phyloP scores from a whole-genome alignment of 495 filamentous ascomycete genomes.

The Penicillium coprophilum region DNA sequence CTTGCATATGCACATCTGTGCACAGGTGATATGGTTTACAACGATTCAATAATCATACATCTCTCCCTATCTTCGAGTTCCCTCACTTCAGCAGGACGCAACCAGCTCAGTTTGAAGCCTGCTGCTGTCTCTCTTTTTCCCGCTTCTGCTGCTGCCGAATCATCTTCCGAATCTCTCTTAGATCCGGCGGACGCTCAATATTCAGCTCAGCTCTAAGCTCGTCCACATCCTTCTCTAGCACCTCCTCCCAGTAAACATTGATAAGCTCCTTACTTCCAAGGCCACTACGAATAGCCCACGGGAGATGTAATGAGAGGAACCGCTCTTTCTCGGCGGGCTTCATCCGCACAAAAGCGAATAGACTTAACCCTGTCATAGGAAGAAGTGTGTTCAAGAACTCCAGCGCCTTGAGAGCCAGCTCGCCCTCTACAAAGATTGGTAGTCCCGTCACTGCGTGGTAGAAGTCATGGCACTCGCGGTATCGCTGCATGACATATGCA shows the following conservation, averaged over 20 bases:
- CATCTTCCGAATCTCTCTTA: constrained; percentile 73
- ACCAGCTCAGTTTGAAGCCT: constrained; percentile 20
- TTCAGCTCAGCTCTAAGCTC: constrained; percentile 70
- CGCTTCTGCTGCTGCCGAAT: constrained; percentile 67
- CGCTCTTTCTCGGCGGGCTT: constrained; percentile 72
- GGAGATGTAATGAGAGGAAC: constrained; percentile 73
- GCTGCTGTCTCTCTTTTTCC: constrained; percentile 53
- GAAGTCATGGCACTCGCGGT: constrained; percentile 97
- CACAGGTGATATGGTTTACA: constrained; percentile 10
- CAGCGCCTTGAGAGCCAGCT: constrained; percentile 92
- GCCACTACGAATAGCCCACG: constrained; percentile 89
- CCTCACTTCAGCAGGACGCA: not conserved
- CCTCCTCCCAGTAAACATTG: constrained; percentile 98
- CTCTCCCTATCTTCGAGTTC: not conserved
- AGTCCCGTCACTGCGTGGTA: constrained; percentile 94
- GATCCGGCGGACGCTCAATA: constrained; percentile 86
- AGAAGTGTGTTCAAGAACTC: constrained; percentile 93
- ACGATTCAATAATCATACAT: constrained; percentile 20
- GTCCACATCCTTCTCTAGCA: constrained; percentile 80
- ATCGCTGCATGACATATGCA: constrained; percentile 98
- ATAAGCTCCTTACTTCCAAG: constrained; percentile 75
- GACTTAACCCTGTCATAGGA: constrained; percentile 89
- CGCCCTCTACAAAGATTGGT: constrained; percentile 88
- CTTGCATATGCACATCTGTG: constrained; percentile 3
- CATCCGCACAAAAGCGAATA: constrained; percentile 67